phyloP scores from a whole-genome alignment of 2,329 filamentous ascomycete genomes.

The Colletotrichum shisoi region DNA sequence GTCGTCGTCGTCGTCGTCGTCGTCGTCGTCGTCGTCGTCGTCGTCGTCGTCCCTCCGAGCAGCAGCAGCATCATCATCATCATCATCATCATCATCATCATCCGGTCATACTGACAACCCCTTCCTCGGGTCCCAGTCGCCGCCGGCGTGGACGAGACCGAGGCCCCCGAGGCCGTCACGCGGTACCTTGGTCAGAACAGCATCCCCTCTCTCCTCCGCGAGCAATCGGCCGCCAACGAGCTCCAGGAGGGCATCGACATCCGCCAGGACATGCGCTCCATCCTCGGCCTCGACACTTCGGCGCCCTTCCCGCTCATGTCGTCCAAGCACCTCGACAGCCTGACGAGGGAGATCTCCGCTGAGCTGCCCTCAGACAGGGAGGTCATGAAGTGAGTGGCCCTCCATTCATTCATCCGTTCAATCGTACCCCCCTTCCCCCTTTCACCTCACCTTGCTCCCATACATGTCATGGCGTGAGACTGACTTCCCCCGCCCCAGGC shows the following conservation, averaged over 20 bases:
- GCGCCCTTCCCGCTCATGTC: conserved; percentile 74
- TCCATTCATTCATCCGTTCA: too few relatives aligned
- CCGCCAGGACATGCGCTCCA: conserved; percentile 70
- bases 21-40: conserved; percentile 11
- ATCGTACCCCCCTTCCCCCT: background rate
- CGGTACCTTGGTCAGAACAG: conserved; percentile 73
- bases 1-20: conserved; percentile 23
- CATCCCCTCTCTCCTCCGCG: conserved; percentile 70
- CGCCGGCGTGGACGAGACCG: conserved; percentile 61
- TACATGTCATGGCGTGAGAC: background rate
- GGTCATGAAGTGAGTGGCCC: conserved; percentile 67
- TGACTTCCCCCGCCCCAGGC: conserved; percentile 55
- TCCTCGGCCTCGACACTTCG: conserved; percentile 70
- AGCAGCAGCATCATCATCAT: conserved; percentile 16
- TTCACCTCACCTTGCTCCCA: background rate
- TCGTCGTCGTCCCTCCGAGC: conserved; percentile 22
- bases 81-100: conserved; percentile 10
- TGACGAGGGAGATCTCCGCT: conserved; percentile 67
- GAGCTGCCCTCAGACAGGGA: conserved; percentile 71
- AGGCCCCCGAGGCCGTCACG: conserved; percentile 59
- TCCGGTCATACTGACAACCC: conserved; percentile 30
- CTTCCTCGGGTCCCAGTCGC: conserved; percentile 38
- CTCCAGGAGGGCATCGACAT: conserved; percentile 64
- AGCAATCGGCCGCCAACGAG: conserved; percentile 64
- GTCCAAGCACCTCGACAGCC: conserved; percentile 64